Evolutionary conservation across 2,329 filamentous ascomycete species (phyloP), one percentile per base, ranked within the genome.

Genomic region (Botryosphaeria dothidea): DNA sequence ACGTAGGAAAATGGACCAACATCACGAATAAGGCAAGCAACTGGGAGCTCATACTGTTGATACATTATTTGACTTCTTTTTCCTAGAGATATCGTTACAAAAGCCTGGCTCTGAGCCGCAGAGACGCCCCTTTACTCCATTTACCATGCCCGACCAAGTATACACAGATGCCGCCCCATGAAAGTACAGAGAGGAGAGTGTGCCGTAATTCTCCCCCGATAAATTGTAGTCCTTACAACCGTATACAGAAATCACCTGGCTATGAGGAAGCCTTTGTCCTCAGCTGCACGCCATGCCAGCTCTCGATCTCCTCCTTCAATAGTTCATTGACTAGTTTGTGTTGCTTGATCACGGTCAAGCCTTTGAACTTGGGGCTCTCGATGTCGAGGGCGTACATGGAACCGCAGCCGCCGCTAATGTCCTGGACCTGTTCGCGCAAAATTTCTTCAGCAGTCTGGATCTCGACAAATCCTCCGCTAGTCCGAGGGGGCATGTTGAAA

Each of bases 351-450:
- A 93, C 88, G 57, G 82, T 84, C 70, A 88, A 76, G 52, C 91
- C 92, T 62, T 84, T 83, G 78, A 96, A 96, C 71, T 83, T 84
- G 52, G 87, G 83, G 7, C 90, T 91, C 54, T 88, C 85, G 68
- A 95, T 88, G 71, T 93, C 89, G 69, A 96, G 90, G 64, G 88
- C 90, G 79, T 95, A 95, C 92, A 95, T 95, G 73, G 88, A 91
- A 9, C 92, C 92, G 79, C 92, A 96, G 31, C 92, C 92, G 66
- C 92, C 92, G 25, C 89, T 92, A 60, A 95, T 87, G 78, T 96
- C 92, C 75, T 90, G 89, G 9, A 95, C 90, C 76, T 88, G 27
- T 45, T 38, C 62, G 21, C 13, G 27, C 27, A 36, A 31, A 60
- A 60, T 43, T 27, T 27, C 8, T 5, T 54, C 38, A 51, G 64